phyloP scores from a whole-genome alignment of 2,329 filamentous ascomycete species.

The Claviceps africana region DNA sequence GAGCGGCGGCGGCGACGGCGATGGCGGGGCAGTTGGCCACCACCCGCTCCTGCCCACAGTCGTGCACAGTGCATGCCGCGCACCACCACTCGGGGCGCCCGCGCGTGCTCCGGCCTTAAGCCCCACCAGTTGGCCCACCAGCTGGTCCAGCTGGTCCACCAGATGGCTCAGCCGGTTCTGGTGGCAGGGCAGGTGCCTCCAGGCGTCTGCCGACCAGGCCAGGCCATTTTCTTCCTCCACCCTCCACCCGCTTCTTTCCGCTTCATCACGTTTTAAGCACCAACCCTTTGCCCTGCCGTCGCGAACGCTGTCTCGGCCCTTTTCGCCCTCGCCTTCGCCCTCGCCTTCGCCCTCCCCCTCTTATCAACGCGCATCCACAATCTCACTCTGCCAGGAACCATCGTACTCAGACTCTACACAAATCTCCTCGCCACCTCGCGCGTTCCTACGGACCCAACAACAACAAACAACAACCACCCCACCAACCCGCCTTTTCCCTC shows the following conservation, averaged over 20 bases:
- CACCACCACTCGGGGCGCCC: not conserved
- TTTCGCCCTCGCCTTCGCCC: no score
- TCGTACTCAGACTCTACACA: not conserved
- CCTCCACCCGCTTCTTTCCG: conserved; percentile 4
- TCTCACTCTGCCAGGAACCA: not conserved
- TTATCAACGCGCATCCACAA: not conserved
- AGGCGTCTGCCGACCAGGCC: not conserved
- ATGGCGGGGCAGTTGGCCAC: conserved; percentile 1
- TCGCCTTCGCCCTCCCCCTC: no score
- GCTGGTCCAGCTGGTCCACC: no score
- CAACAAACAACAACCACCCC: conserved; percentile 4
- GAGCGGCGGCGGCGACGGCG: not conserved
- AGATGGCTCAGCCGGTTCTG: no score
- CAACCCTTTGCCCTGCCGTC: conserved; percentile 2
- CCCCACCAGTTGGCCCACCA: not conserved
- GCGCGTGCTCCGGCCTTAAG: not conserved
- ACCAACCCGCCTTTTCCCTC: conserved; percentile 5
- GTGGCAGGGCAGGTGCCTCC: not conserved
- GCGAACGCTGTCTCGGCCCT: conserved; percentile 3
- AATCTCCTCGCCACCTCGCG: conserved; percentile 1
- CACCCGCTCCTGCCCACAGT: not conserved
- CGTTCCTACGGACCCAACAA: conserved; percentile 7
- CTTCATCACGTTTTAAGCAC: not conserved
- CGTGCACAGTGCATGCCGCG: not conserved
- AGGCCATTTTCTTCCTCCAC: conserved; percentile 3